Conservation (phyloP, 768 basidiomycete genomes). For the Pluteus cervinus region DNA sequence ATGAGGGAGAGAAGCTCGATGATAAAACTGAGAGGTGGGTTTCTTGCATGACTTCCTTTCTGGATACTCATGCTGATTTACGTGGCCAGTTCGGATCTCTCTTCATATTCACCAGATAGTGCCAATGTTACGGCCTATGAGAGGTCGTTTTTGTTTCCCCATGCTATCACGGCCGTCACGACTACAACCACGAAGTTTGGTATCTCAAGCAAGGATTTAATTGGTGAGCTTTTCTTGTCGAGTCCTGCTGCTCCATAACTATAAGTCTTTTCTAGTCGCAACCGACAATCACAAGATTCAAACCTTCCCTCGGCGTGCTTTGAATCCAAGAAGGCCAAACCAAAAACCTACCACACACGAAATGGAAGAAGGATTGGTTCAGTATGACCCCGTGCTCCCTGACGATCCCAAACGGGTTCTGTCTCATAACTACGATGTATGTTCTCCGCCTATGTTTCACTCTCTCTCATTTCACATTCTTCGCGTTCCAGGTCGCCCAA, state of each 20-base stretch:
- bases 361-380: slow-evolving; percentile 77
- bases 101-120: slow-evolving; percentile 42
- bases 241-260: background rate
- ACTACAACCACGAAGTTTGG: slow-evolving; percentile 85
- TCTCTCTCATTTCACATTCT: background rate
- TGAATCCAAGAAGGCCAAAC: slow-evolving; percentile 81
- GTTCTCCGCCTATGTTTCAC: background rate
- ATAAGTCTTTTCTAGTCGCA: slow-evolving; percentile 48
- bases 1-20: slow-evolving; percentile 67
- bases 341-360: slow-evolving; percentile 72
- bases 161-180: slow-evolving; percentile 61
- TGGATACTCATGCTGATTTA: background rate
- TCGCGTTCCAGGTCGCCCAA: slow-evolving; percentile 52
- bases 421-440: slow-evolving; percentile 44
- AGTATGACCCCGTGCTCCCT: slow-evolving; percentile 76
- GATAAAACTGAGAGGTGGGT: slow-evolving; percentile 69
- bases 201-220: slow-evolving; percentile 79
- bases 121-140: slow-evolving; percentile 54
- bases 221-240: slow-evolving; percentile 46
- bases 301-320: slow-evolving; percentile 60
- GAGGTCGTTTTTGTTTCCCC: slow-evolving; percentile 65
- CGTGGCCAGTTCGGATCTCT: slow-evolving; percentile 34
- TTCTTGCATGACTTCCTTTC: slow-evolving; percentile 3
- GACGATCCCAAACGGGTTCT: slow-evolving; percentile 57
- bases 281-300: slow-evolving; percentile 70